These are phyloP conservation scores for Pseudocercospora crystallina DNA, from an alignment of 2,329 filamentous ascomycete genomes.

Conservation along the genomic window DNA sequence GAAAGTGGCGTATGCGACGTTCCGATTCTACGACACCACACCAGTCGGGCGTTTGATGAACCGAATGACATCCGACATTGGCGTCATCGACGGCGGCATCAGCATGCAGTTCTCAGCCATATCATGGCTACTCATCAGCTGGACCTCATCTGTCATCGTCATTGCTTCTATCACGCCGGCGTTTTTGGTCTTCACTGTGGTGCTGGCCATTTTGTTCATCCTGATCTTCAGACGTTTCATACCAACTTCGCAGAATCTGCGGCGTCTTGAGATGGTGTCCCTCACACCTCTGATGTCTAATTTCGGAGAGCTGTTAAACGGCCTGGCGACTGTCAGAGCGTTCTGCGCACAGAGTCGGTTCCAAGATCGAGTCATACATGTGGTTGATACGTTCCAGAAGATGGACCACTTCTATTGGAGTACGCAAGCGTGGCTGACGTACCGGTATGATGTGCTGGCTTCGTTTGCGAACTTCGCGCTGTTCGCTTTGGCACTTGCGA, in stretches of 20 bases:
- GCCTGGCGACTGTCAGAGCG: slow-evolving; percentile 80
- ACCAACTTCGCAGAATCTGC: slow-evolving; percentile 77
- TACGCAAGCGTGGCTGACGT: slow-evolving; percentile 80
- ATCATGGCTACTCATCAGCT: slow-evolving; percentile 68
- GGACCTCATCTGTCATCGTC: slow-evolving; percentile 70
- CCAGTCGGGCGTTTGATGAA: slow-evolving; percentile 91
- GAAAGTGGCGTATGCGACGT: slow-evolving; percentile 74
- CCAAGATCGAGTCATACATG: slow-evolving; percentile 73
- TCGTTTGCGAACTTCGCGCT: slow-evolving; percentile 72
- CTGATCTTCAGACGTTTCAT: slow-evolving; percentile 74
- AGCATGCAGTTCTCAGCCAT: slow-evolving; percentile 70
- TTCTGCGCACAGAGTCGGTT: slow-evolving; percentile 78
- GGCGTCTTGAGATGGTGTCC: slow-evolving; percentile 85
- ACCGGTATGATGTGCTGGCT: slow-evolving; percentile 72
- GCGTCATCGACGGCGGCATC: slow-evolving; percentile 84
- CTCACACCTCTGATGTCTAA: slow-evolving; percentile 88
- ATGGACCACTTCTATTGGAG: slow-evolving; percentile 96
- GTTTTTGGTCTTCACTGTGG: slow-evolving; percentile 71
- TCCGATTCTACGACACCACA: slow-evolving; percentile 88
- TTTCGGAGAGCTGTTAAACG: slow-evolving; percentile 83
- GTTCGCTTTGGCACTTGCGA: slow-evolving; percentile 71
- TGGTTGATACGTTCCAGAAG: slow-evolving; percentile 85
- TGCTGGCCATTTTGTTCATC: slow-evolving; percentile 68
- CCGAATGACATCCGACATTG: slow-evolving; percentile 84
- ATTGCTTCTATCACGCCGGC: slow-evolving; percentile 76